These are phyloP conservation scores for Geoglossum cookeanum DNA, from an alignment of 2,329 filamentous ascomycete species.

Conservation along the genomic window DNA sequence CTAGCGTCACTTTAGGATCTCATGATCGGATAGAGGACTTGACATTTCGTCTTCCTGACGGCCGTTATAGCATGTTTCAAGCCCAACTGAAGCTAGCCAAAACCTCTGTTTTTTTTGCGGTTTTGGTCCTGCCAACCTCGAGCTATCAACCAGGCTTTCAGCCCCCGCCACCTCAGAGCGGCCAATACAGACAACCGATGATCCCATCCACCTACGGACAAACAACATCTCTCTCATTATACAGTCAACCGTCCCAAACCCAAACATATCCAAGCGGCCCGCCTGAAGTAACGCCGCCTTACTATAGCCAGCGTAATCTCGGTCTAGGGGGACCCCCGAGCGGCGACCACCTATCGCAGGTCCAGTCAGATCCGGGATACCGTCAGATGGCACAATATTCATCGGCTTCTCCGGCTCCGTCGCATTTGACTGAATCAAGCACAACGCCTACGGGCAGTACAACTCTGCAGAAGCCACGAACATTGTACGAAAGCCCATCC, in stretches of 20 bases:
- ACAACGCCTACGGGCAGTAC: neutral
- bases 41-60: constrained; percentile 11
- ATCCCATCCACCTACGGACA: neutral
- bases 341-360: neutral
- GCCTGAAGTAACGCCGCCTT: neutral
- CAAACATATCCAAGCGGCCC: neutral
- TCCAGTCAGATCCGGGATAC: neutral
- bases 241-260: neutral
- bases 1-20: constrained; percentile 9
- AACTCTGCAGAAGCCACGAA: neutral
- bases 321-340: neutral
- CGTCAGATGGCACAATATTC: neutral
- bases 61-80: constrained; percentile 9
- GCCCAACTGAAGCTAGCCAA: constrained; percentile 11
- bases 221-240: neutral
- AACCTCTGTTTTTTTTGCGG: constrained; percentile 10
- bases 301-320: neutral
- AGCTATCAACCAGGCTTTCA: neutral
- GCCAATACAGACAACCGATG: neutral
- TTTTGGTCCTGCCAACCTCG: constrained; percentile 8
- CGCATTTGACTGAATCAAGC: neutral
- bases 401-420: neutral
- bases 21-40: constrained; percentile 11
- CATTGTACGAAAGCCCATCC: neutral
- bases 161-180: neutral